Evolutionary conservation across 164 flowering plant genomes (phyloP).

Genomic region (Magnolia officinalis): DNA sequence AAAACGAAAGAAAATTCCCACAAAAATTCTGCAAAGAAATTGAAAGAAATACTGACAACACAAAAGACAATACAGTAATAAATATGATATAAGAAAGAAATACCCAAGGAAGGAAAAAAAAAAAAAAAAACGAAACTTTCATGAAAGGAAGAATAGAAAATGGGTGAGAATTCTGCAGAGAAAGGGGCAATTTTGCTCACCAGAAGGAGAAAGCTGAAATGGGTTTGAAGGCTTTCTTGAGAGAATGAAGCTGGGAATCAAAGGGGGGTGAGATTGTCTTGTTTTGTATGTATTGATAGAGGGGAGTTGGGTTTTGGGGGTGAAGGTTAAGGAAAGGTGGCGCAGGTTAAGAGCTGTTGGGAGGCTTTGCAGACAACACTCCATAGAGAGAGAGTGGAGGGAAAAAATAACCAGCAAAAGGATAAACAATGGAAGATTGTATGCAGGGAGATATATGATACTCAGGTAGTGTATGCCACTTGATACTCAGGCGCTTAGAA

Average conservation of each 20-base stretch:
- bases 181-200: slow-evolving; percentile 2
- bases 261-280: neutral
- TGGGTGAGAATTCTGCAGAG: neutral
- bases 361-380: slow-evolving; percentile 17
- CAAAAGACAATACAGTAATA: neutral
- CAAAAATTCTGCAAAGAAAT: too few relatives aligned
- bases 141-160: neutral
- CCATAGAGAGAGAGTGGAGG: slow-evolving; percentile 7
- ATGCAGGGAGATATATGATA: too few relatives aligned
- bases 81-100: neutral
- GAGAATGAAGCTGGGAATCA: slow-evolving; percentile 3
- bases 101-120: too few relatives aligned
- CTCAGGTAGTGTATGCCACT: too few relatives aligned
- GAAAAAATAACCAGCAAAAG: too few relatives aligned
- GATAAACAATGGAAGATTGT: too few relatives aligned
- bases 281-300: neutral
- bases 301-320: neutral
- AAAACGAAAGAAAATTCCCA: neutral
- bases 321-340: slow-evolving; percentile 5
- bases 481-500: too few relatives aligned
- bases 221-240: slow-evolving; percentile 3
- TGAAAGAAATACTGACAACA: neutral
- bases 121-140: neutral
- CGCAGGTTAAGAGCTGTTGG: slow-evolving; percentile 7
- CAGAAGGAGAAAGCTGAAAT: slow-evolving; percentile 9